Conservation (phyloP, 768 basidiomycete genomes). For the Royoungia palumana region DNA sequence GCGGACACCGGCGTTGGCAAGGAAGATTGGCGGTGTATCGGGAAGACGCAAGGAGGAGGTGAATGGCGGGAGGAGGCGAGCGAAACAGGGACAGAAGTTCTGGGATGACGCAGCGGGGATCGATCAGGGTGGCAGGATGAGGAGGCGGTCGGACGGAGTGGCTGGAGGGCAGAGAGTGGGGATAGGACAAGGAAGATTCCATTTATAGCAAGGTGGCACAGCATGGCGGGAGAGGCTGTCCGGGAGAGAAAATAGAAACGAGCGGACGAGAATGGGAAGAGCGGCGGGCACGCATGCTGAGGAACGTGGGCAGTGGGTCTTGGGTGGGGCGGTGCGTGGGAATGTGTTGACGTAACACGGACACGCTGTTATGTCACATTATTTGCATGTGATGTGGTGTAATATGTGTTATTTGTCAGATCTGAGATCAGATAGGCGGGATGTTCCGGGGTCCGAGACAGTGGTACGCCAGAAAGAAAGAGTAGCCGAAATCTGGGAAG, state of each 20-base stretch:
- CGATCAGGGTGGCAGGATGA: slow-evolving; percentile 8
- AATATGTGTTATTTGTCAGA: slow-evolving; percentile 8
- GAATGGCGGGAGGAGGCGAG: background rate
- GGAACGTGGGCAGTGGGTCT: background rate
- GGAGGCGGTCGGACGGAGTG: background rate
- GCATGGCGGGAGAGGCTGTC: background rate
- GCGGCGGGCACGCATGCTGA: background rate
- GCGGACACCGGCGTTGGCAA: slow-evolving; percentile 5
- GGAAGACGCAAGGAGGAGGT: background rate
- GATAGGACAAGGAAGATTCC: background rate
- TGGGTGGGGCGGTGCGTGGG: slow-evolving; percentile 32
- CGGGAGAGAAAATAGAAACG: too few species aligned
- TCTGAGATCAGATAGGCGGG: slow-evolving; percentile 32
- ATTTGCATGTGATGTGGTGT: slow-evolving; percentile 20
- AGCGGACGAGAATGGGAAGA: too few species aligned
- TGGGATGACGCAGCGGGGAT: slow-evolving; percentile 5
- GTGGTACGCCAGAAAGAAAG: slow-evolving; percentile 34
- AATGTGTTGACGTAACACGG: slow-evolving; percentile 31
- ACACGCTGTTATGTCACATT: slow-evolving; percentile 30
- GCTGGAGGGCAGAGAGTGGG: background rate
- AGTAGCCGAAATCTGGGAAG: slow-evolving; percentile 39
- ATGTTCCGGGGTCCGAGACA: slow-evolving; percentile 34
- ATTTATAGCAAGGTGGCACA: background rate
- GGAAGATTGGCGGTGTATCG: slow-evolving; percentile 18
- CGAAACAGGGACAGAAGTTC: slow-evolving; percentile 11